Evolutionary conservation across 108 stramenopile species (phyloP), one percentile per base, ranked within the genome.

Genomic region (Skeletonema costatum): DNA sequence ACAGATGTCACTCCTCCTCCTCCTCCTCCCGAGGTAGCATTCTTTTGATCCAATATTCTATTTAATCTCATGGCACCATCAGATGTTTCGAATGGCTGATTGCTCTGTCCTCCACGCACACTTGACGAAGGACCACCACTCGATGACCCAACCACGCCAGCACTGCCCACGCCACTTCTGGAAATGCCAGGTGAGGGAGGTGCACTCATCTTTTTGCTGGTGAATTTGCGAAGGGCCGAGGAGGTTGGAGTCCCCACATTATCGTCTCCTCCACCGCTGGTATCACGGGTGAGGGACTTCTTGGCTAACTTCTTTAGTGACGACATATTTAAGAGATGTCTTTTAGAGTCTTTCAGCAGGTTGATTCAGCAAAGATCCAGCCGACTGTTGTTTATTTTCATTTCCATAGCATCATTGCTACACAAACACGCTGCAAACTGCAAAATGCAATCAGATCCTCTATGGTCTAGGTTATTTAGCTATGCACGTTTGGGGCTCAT

Each of bases 31-130:
- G 66, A 48, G 58, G 75, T 44, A 17, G 68, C 50, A 51, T 51
- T 51, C 50, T 51, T 51, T 32, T 71, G 64, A 64, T 84, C 74
- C 71, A 93, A 58, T 56, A 93, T 93, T 35, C 90, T 78, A 68
- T 93, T 87, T 50, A 93, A 70, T 35, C 92, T 83, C 71, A 80
- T 75, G 10, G 92, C 90, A 12, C 92, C 90, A 4, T 87, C 89
- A n/a, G 88, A 89, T 11, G 83, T 84, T 14, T 77, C 68, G 32
- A 77, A 77, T 10, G 75, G 75, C 32, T 71, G 53, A 12, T 60
- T 42, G 31, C 31, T 44, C 31, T 29, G 50, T 9, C 48, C 5
- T 2, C 66, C n/a, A 12, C 41, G 50, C 7, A 3, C 50, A 51
- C 50, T 14, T 3, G 41, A 13, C 19, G 19, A 51, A 21, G 50